Evolutionary conservation across 305 asterid genomes (phyloP).

Genomic region (Euphrasia arctica): DNA sequence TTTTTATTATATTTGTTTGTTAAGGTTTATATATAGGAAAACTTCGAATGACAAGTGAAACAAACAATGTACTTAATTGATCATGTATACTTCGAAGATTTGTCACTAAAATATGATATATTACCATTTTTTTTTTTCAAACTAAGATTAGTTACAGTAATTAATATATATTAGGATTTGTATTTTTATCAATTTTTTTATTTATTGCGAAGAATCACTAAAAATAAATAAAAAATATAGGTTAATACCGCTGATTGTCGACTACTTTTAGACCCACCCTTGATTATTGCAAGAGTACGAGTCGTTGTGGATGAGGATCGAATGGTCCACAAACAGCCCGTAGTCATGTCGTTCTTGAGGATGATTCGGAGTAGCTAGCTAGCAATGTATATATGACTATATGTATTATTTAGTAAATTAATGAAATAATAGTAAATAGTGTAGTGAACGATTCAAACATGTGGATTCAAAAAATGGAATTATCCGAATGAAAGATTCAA

Average conservation of each 20-base stretch:
- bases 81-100: not conserved
- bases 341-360: not conserved
- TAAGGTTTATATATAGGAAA: too few species aligned
- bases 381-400: not conserved
- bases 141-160: too few species aligned
- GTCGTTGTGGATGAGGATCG: not conserved
- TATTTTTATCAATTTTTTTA: too few species aligned
- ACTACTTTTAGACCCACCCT: not conserved
- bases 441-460: not conserved
- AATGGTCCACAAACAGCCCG: not conserved
- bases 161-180: too few species aligned
- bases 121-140: too few species aligned
- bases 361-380: not conserved
- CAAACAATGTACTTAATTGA: too few species aligned
- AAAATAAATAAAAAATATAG: too few species aligned
- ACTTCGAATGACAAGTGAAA: too few species aligned
- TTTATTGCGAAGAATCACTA: too few species aligned
- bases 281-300: not conserved
- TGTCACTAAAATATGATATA: too few species aligned
- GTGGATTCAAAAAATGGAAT: not conserved
- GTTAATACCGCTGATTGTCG: not conserved
- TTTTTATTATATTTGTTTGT: too few species aligned
- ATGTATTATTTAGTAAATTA: not conserved
- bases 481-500: not conserved
- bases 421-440: not conserved